Percentiles rank a stretch among this genome's conserved stretches.
Conservation (phyloP, 2,329 filamentous ascomycete species). For the Rhinocladiella mackenziei region DNA sequence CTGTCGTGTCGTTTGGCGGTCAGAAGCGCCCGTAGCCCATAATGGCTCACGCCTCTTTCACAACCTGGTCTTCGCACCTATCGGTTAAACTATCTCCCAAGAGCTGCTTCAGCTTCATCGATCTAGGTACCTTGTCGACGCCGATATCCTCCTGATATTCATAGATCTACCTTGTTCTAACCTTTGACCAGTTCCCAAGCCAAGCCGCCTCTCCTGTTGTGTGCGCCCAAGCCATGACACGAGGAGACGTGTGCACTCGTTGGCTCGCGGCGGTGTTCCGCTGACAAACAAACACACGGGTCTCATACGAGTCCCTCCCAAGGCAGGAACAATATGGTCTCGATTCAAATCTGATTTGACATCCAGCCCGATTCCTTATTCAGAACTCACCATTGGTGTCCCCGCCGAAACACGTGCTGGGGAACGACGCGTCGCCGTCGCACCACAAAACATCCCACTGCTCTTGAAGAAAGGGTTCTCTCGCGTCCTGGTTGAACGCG, state of each 20-base stretch:
- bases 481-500: constrained; percentile 71
- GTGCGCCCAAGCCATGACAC: constrained; percentile 13
- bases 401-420: constrained; percentile 73
- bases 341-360: constrained; percentile 20
- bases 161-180: constrained; percentile 6
- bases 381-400: constrained; percentile 69
- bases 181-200: constrained; percentile 9
- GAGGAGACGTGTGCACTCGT: constrained; percentile 14
- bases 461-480: constrained; percentile 81
- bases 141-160: not conserved
- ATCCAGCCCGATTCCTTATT: constrained; percentile 53
- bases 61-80: constrained; percentile 11
- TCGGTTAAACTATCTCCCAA: constrained; percentile 24
- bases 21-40: constrained; percentile 12
- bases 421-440: constrained; percentile 79
- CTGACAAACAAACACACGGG: constrained; percentile 8
- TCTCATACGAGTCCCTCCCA: constrained; percentile 13
- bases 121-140: constrained; percentile 13
- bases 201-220: constrained; percentile 10
- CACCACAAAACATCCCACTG: constrained; percentile 75
- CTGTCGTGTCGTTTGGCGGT: constrained; percentile 13
- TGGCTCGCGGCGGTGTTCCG: constrained; percentile 16
- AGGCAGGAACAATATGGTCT: constrained; percentile 17
- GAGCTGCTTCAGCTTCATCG: constrained; percentile 11
- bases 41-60: constrained; percentile 17